Evolutionary conservation across 2,329 filamentous ascomycete genomes (phyloP), one percentile per base, ranked within the genome.

Genomic region (Xylariaceae sp.): DNA sequence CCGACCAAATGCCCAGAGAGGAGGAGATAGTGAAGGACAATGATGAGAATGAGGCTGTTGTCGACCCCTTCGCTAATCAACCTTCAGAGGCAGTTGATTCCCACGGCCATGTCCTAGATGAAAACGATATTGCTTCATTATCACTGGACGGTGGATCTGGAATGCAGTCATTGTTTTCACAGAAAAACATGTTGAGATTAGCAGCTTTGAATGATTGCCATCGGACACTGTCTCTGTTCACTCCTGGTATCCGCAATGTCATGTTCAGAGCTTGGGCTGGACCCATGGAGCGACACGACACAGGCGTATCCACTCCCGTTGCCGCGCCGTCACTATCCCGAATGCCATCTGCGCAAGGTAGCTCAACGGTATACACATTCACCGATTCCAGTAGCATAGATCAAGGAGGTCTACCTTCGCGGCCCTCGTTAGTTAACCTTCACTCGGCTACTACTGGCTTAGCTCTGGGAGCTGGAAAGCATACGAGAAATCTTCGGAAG

Each of bases 241-340:
- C 93, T 1, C 92, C 93, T 0, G 86, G 88, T n/a, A 93, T 97
- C 60, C 81, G 85, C 55, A 91, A 97, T 73, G 90, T 90, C 3
- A 88, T 97, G 30, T 97, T 96, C 73, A 85, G 94, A 61, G 94
- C 93, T 37, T 96, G 92, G 90, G 90, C 93, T 13, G 89, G 89
- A 47, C 85, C 88, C 41, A 81, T 84, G 54, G 92, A 96, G 62
- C 81, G 86, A 59, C 80, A 80, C 49, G 89, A 94, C 60, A 70
- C 78, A 58, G 66, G 69, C 64, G 53, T 81, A 73, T 71, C 80
- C 72, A 79, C 76, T 7, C 77, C 81, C 7, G 72, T 77, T 15
- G 72, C 77, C 10, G 78, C 80, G 2, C 82, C 82, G 4, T 80
- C 79, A 49, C 73, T 90, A 15, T 82, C 81, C 48, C 82, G 87